Conservation (phyloP, 352 stramenopile genomes). For the Globisporangium rhizosaccharum region DNA sequence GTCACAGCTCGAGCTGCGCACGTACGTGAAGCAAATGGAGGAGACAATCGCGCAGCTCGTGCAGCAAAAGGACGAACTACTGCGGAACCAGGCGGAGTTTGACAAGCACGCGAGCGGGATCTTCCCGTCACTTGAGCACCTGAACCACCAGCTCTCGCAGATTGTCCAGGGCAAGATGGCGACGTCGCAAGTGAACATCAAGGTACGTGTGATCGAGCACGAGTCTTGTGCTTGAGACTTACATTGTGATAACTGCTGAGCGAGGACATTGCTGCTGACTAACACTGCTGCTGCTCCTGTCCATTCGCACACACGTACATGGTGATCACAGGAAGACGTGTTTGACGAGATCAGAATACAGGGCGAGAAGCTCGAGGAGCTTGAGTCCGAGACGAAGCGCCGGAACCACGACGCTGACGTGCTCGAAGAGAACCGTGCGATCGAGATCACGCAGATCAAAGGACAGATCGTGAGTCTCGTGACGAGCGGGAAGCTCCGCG, state of each 20-base stretch:
- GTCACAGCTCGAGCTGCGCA: conserved; percentile 49
- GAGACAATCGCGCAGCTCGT: conserved; percentile 72
- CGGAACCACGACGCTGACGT: conserved; percentile 75
- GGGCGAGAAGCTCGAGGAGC: conserved; percentile 64
- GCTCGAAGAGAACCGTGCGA: conserved; percentile 60
- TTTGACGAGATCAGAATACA: conserved; percentile 69
- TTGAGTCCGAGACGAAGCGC: conserved; percentile 63
- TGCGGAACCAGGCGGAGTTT: conserved; percentile 74
- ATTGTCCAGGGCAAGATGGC: conserved; percentile 68
- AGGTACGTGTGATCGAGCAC: conserved; percentile 14
- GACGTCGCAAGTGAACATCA: conserved; percentile 40
- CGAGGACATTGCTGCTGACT: neutral
- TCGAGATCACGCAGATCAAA: conserved; percentile 77
- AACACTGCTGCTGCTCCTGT: neutral
- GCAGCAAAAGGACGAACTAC: conserved; percentile 69
- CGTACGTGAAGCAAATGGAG: conserved; percentile 79
- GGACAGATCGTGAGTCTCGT: conserved; percentile 64
- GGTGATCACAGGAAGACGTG: conserved; percentile 35
- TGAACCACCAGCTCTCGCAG: conserved; percentile 75
- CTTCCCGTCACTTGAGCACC: conserved; percentile 72
- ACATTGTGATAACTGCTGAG: neutral
- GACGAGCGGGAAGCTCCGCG: conserved; percentile 55
- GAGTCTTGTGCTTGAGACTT: neutral
- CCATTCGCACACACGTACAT: neutral
- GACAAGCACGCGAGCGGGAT: conserved; percentile 82